Evolutionary conservation across 169 alveolate species (phyloP).

Genomic region (Plasmodium adleri): DNA sequence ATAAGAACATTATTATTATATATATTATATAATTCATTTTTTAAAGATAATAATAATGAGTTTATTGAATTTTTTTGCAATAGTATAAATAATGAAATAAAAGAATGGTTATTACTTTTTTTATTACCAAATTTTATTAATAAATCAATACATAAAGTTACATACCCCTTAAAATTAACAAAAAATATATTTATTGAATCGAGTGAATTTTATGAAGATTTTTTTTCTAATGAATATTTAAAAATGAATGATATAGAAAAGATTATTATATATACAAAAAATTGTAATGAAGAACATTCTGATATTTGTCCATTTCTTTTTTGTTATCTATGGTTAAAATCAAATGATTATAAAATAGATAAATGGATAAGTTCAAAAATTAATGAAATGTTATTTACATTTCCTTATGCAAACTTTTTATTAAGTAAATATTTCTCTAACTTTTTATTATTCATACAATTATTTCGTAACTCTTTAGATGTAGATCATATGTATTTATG

Average conservation of each 20-base stretch:
- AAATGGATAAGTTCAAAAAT: constrained; percentile 71
- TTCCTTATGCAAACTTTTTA: constrained; percentile 68
- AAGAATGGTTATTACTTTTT: constrained; percentile 69
- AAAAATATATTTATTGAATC: constrained; percentile 65
- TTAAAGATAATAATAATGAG: constrained; percentile 34
- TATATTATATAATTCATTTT: constrained; percentile 44
- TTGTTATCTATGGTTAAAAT: constrained; percentile 64
- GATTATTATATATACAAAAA: constrained; percentile 59
- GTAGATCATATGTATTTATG: constrained; percentile 71
- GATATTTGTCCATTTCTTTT: constrained; percentile 62
- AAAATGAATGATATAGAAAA: constrained; percentile 71
- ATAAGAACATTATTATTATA: constrained; percentile 48
- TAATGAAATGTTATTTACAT: constrained; percentile 58
- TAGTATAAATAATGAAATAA: constrained; percentile 54
- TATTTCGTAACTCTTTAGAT: constrained; percentile 52
- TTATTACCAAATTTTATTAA: constrained; percentile 52
- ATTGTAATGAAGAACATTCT: constrained; percentile 37
- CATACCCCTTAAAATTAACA: constrained; percentile 60
- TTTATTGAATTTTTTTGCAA: constrained; percentile 46
- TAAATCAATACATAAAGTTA: constrained; percentile 66
- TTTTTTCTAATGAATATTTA: constrained; percentile 70
- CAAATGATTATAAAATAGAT: constrained; percentile 38
- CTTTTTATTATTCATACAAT: constrained; percentile 49
- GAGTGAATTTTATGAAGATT: constrained; percentile 68
- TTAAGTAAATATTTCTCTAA: constrained; percentile 65